Evolutionary conservation across 805 yeast species (phyloP), one percentile per base, ranked within the genome.

Genomic region (Maudiozyma pseudohumilis): DNA sequence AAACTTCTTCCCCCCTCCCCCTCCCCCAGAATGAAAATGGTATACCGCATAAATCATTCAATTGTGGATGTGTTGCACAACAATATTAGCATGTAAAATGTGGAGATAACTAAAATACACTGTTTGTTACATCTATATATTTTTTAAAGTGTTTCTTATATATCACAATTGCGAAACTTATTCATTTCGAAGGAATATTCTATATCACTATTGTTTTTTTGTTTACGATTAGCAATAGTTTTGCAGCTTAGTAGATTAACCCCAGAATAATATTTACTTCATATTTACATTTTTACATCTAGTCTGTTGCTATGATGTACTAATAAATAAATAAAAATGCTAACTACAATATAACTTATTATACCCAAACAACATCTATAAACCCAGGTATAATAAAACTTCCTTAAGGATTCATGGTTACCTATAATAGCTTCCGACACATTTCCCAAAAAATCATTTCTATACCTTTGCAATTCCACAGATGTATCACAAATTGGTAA

Each of bases 401-500:
- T 40, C 35, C 53, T 44, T 17, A 35, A 18, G 2, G 21, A 8
- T 16, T 39, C 46, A 34, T 53, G 58, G 2, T 47, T 35, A 1
- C 40, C 40, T 2, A 49, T 21, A 11, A 53, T 41, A 18, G 48
- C 45, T 4, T 25, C 20, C 1, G 49, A 54, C 8, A 38, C 24
- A 10, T 39, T 30, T 18, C 34, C 36, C 24, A 52, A 19, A 32
- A 37, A 42, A 4, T 36, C 32, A 12, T 32, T 23, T 18, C 40
- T 40, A 33, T 26, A 39, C 3, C 32, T 30, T 5, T 32, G 27
- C 23, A 38, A 34, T 18, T 38, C 39, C 12, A 33, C 26, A 6
- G 6, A 18, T 13, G 35, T 20, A 15, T 26, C 13, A 6, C 6
- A 12, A 12, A 18, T 15, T 5, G 10, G 7, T 15, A 31, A 21